Evolutionary conservation across 2,329 filamentous ascomycete genomes (phyloP).

Genomic region (Knufia fluminis): DNA sequence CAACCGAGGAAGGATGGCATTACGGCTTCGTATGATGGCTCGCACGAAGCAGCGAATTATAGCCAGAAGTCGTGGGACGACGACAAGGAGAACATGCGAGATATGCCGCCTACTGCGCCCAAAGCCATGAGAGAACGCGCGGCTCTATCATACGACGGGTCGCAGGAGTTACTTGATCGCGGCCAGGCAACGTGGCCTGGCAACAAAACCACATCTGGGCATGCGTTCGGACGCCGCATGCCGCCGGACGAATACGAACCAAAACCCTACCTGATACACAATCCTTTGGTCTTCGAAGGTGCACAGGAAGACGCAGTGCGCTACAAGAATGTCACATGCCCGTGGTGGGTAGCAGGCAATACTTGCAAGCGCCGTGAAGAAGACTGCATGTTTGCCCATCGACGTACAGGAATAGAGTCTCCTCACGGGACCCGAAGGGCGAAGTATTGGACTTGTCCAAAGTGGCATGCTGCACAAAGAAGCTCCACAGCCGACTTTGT

Average conservation of each 20-base stretch:
- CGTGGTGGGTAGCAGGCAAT: slow-evolving; percentile 8
- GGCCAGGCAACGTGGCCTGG: no score
- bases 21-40: neutral
- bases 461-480: no score
- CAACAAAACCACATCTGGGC: no score
- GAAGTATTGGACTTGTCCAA: slow-evolving; percentile 16
- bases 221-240: no score
- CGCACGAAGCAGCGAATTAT: neutral
- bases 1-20: neutral
- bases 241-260: no score
- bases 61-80: neutral
- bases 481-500: no score
- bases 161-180: no score
- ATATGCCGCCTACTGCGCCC: no score
- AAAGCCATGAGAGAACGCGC: no score
- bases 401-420: slow-evolving; percentile 12
- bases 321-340: slow-evolving; percentile 19
- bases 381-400: slow-evolving; percentile 16
- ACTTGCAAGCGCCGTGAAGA: slow-evolving; percentile 10
- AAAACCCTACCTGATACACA: neutral
- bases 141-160: no score
- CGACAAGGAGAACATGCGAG: neutral
- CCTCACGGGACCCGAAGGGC: neutral
- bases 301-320: neutral
- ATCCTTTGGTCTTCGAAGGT: neutral